These are phyloP conservation scores for Novymonas esmeraldas DNA, from an alignment of 208 protist genomes.

Conservation along the genomic window DNA sequence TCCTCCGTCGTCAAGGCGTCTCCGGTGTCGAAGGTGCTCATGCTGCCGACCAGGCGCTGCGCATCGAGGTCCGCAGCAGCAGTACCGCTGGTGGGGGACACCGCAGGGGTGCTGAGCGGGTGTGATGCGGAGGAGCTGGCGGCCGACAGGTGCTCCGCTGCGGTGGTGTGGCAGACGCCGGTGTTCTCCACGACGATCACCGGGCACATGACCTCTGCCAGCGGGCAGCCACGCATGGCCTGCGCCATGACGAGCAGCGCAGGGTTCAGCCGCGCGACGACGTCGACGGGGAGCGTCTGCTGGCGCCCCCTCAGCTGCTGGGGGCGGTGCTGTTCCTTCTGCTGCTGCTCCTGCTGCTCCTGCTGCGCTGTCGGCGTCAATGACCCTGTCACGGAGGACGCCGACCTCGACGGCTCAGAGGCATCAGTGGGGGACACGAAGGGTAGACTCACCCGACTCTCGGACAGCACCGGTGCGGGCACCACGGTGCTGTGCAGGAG, in stretches of 20 bases:
- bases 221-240: slow-evolving; percentile 8
- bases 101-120: background rate
- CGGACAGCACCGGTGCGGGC: background rate
- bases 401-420: background rate
- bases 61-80: background rate
- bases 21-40: background rate
- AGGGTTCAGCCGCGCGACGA: slow-evolving; percentile 23
- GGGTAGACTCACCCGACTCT: background rate
- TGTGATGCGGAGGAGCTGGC: background rate
- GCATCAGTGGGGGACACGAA: background rate
- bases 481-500: background rate
- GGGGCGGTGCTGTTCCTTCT: slow-evolving; percentile 3
- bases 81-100: background rate
- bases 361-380: background rate
- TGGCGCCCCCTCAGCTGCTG: background rate
- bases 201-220: slow-evolving; percentile 32
- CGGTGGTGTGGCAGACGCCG: background rate
- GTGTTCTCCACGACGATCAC: slow-evolving; percentile 18
- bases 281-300: slow-evolving; percentile 10
- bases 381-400: background rate
- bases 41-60: background rate
- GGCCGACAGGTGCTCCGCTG: background rate
- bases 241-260: slow-evolving; percentile 28
- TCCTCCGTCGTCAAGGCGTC: background rate
- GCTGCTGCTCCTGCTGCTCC: background rate